Evolutionary conservation across 2,329 filamentous ascomycete genomes (phyloP), one percentile per base, ranked within the genome.

Genomic region (Exophiala sp.): DNA sequence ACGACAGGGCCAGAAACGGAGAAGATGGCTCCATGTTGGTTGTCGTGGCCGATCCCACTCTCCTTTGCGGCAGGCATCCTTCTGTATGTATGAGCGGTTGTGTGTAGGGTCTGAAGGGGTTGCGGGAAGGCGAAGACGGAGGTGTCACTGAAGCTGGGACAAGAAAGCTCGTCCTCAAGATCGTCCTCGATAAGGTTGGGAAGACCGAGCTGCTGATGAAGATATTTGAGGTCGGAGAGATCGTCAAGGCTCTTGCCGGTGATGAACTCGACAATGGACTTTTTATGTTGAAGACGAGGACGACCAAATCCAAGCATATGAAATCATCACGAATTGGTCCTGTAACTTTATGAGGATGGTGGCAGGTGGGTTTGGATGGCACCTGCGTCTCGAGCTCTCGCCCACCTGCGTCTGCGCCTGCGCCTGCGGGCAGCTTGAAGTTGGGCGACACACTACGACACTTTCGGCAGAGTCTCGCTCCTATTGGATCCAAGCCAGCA

Each of bases 1-100:
- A 98, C 85, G 77, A 98, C 93, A 66, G 93, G 93, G 61, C 82
- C 83, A 58, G 83, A 86, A 62, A 88, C 75, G 57, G 83, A 87
- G 73, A 82, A 87, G 72, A 88, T 79, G 56, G 74, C 72, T 63
- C 81, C 83, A 75, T 78, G 72, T 61, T 79, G 72, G 48, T 74
- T 71, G 64, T 82, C 78, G 46, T 70, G 73, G 57, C 71, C 70
- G 68, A 49, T 66, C 65, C 55, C 69, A 68, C 59, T 71, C 64
- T 44, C 69, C 68, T 70, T 67, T 41, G 60, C 68, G 64, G 68
- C 64, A 58, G 66, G 67, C 58, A 71, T 69, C 66, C 71, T 73
- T 50, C 50, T 44, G 58, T 71, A 62, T 43, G 63, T 59, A 56
- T 52, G 60, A 50, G 48, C 46, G 51, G 59, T 50, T 47, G 58